Evolutionary conservation across 1,284 basidiomycete species (phyloP), one percentile per base, ranked within the genome.

Genomic region (Pyrrhoderma lamaoense): DNA sequence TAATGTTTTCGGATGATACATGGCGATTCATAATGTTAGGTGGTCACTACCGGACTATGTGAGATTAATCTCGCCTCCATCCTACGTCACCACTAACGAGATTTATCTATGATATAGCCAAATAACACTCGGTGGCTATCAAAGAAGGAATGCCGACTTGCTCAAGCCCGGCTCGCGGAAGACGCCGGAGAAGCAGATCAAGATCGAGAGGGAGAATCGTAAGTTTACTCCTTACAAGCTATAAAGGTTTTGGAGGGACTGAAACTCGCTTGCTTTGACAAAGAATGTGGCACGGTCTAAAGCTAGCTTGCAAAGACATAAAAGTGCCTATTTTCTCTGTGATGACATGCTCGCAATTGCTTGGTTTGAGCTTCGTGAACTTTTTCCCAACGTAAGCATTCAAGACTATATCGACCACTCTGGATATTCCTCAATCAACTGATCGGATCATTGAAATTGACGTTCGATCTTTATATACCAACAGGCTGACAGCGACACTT

Each of bases 171-270:
- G 5, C 72, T 90, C 27, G 74, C 82, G 0, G 85, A 89, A 62
- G 86, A 89, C 61, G 79, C 77, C n/a, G 84, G 84, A 1, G 83
- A 85, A 65, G 79, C 80, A 0, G 82, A 85, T 56, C 66, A 75
- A 55, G 82, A 83, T 58, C 71, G 72, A 38, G 62, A 63, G 0
- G 64, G 74, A 42, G 75, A 79, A 45, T 75, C 77, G 79, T 82
- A 57, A 43, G 77, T 68, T 13, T 5, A 35, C 35, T 13, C 27
- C 31, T 22, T 52, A 35, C 39, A 13, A 5, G 49, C 16, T 55
- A 19, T 4, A 31, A 5, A 31, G 37, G 31, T 5, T 7, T 40
- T 5, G 14, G 16, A 14, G 38, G 16, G 14, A 22, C n/a, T 40
- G 38, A 18, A 18, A 18, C 4, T 40, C 16, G 38, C 14, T 22